Conservation (phyloP, 2,329 filamentous ascomycete genomes). For the Neofusicoccum umdonicola region DNA sequence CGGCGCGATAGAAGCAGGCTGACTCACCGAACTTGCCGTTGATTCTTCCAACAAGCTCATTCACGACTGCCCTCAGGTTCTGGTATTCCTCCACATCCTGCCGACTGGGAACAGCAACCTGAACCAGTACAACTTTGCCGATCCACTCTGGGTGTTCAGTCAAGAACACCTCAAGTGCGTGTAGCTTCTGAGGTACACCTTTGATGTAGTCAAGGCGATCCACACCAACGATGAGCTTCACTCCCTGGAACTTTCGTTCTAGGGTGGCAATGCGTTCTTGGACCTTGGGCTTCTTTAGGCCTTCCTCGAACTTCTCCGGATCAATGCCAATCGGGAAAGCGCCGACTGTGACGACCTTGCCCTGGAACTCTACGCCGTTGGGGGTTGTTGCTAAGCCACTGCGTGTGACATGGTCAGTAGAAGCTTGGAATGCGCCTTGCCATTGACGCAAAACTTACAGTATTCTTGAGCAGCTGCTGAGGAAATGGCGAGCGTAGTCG, state of each 20-base stretch:
- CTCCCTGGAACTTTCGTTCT: constrained; percentile 87
- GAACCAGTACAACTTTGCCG: constrained; percentile 92
- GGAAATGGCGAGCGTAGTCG: constrained; percentile 96
- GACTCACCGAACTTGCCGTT: constrained; percentile 81
- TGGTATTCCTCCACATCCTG: constrained; percentile 98
- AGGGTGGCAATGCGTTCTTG: constrained; percentile 82
- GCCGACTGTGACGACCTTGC: constrained; percentile 84
- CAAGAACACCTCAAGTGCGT: constrained; percentile 93
- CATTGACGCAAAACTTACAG: constrained; percentile 53
- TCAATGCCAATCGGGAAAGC: constrained; percentile 98
- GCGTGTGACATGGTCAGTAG: constrained; percentile 17
- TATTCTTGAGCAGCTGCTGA: constrained; percentile 94
- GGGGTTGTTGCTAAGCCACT: constrained; percentile 75
- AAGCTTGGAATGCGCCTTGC: background rate
- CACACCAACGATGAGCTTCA: constrained; percentile 95
- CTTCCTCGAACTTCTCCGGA: constrained; percentile 91
- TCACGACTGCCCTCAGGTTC: constrained; percentile 90
- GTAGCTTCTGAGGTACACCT: constrained; percentile 94
- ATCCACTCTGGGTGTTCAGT: constrained; percentile 98
- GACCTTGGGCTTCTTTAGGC: constrained; percentile 79
- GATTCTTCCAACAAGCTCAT: constrained; percentile 93
- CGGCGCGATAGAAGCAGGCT: background rate
- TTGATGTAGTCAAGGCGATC: constrained; percentile 99
- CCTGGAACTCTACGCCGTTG: constrained; percentile 88
- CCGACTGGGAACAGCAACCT: constrained; percentile 90